Percentiles rank a stretch among this genome's conserved stretches.
Conservation (phyloP, 2,329 filamentous ascomycete species). For the Monilinia fructigena region DNA sequence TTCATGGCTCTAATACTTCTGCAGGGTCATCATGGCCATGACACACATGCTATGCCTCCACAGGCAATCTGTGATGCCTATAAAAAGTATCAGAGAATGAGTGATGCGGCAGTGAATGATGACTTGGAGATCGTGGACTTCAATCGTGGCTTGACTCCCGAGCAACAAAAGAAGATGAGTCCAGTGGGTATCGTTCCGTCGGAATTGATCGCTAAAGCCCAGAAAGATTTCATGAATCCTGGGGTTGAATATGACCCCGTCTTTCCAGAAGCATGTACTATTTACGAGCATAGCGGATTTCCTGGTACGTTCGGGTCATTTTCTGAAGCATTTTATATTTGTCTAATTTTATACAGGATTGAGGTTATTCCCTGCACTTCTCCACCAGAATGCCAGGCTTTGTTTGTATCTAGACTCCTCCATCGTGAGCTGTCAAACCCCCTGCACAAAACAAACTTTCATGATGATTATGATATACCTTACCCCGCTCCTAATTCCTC, state of each 20-base stretch:
- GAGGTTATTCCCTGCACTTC: slow-evolving; percentile 69
- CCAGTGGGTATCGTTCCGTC: slow-evolving; percentile 31
- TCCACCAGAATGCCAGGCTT: slow-evolving; percentile 68
- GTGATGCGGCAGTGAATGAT: slow-evolving; percentile 31
- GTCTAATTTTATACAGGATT: slow-evolving; percentile 43
- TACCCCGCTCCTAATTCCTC: slow-evolving; percentile 47
- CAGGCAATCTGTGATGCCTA: slow-evolving; percentile 39
- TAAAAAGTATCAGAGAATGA: slow-evolving; percentile 39
- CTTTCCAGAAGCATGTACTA: slow-evolving; percentile 30
- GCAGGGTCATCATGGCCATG: slow-evolving; percentile 32
- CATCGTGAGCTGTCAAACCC: slow-evolving; percentile 74
- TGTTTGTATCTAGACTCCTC: slow-evolving; percentile 70
- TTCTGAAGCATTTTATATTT: background rate
- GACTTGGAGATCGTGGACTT: slow-evolving; percentile 39
- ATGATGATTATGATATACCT: slow-evolving; percentile 71
- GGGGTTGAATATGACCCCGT: slow-evolving; percentile 9
- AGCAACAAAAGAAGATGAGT: slow-evolving; percentile 33
- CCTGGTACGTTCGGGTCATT: slow-evolving; percentile 29
- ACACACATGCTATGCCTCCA: slow-evolving; percentile 40
- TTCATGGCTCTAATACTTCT: slow-evolving; percentile 6
- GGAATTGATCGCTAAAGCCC: slow-evolving; percentile 32
- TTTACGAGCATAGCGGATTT: slow-evolving; percentile 39
- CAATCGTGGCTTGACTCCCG: slow-evolving; percentile 33
- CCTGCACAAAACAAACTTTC: slow-evolving; percentile 80
- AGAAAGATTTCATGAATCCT: slow-evolving; percentile 27